Conservation (phyloP, 169 alveolate genomes). For the Cryptosporidium muris region DNA sequence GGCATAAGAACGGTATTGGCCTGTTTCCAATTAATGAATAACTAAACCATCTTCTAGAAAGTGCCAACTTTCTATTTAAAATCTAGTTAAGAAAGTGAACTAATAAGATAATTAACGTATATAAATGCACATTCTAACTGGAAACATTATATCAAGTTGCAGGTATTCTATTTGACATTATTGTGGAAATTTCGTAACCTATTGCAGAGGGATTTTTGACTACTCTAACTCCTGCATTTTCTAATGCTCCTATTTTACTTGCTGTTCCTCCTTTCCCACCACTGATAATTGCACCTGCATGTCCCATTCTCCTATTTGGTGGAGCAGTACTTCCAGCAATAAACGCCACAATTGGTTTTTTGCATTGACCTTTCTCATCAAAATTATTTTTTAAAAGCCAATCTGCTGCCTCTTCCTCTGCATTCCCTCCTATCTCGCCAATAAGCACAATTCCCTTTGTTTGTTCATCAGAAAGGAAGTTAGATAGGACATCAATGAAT, state of each 20-base stretch:
- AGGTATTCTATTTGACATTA: constrained; percentile 70
- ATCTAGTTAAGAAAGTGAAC: too few relatives aligned
- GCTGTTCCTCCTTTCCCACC: constrained; percentile 98
- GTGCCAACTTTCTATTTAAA: too few relatives aligned
- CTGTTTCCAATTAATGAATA: too few relatives aligned
- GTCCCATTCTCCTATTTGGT: constrained; percentile 98
- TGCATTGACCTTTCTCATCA: constrained; percentile 54
- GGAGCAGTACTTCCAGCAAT: constrained; percentile 98
- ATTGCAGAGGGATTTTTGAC: constrained; percentile 88
- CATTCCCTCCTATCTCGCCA: constrained; percentile 98
- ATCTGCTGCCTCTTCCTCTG: constrained; percentile 97
- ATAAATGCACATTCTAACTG: too few relatives aligned
- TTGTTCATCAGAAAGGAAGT: constrained; percentile 92
- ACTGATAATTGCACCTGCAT: constrained; percentile 97
- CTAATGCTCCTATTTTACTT: constrained; percentile 89
- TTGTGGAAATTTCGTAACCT: constrained; percentile 84
- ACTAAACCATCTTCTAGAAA: too few relatives aligned
- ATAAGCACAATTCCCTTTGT: constrained; percentile 95
- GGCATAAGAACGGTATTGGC: too few relatives aligned
- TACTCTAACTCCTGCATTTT: constrained; percentile 90
- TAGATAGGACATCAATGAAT: constrained; percentile 94
- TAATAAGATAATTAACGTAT: too few relatives aligned
- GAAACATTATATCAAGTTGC: too few relatives aligned
- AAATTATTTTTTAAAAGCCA: constrained; percentile 84
- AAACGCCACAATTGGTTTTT: constrained; percentile 94